Percentiles rank a stretch among this genome's conserved stretches.
Conservation (phyloP, 345 rosid species). For the Trapa bicornis region DNA sequence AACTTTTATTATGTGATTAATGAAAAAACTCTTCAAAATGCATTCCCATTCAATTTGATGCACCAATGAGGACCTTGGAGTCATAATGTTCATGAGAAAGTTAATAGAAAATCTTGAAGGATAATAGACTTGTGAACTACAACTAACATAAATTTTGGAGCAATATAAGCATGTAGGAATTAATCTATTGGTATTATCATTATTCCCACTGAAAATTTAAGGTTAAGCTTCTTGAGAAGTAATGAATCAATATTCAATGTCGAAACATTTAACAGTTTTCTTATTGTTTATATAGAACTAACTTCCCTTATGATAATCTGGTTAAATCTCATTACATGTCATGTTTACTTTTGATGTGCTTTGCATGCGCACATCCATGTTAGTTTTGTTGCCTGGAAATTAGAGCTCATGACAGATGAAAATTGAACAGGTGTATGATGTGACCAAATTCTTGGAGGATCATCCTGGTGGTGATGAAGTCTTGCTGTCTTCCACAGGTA, state of each 20-base stretch:
- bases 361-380: neutral
- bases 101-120: no score
- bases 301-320: neutral
- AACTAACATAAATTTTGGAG: no score
- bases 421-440: slow-evolving; percentile 46
- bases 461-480: slow-evolving; percentile 82
- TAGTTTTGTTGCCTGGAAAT: neutral
- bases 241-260: neutral
- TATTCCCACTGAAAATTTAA: no score
- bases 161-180: no score
- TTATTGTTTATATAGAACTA: neutral
- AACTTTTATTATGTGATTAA: no score
- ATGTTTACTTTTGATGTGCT: neutral
- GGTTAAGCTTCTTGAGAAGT: neutral
- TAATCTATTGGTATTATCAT: no score
- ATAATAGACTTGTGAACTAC: no score
- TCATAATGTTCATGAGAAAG: no score
- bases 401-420: neutral
- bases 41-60: no score
- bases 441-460: slow-evolving; percentile 66
- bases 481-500: slow-evolving; percentile 57
- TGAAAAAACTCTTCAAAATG: no score
- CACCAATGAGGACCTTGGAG: no score
- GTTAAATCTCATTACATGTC: neutral
- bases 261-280: neutral